Evolutionary conservation across 2,329 filamentous ascomycete genomes (phyloP), one percentile per base, ranked within the genome.

Genomic region (Beauveria sp.): DNA sequence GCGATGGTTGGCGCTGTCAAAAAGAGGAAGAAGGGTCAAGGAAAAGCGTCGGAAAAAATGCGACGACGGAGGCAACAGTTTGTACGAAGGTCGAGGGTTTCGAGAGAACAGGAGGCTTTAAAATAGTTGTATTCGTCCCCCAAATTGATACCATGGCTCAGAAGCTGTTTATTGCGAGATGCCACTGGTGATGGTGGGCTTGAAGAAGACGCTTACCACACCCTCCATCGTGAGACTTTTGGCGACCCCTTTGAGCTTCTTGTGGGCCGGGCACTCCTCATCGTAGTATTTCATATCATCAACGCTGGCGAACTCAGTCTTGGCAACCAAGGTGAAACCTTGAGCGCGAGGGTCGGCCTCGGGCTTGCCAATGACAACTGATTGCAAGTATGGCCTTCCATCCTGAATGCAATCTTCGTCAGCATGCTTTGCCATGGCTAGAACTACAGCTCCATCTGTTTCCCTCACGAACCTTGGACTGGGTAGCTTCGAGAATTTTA

Each of bases 281-380:
- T 90, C 87, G 70, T 89, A 91, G 74, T 82, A 91, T 66, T 83
- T 78, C 82, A 90, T 85, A 70, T 90, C 88, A 14, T 86, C 86
- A 59, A 84, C 67, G 62, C 75, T 85, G 51, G 80, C 79, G 69
- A 91, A 91, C 52, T 83, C 81, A 46, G 81, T 85, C 70, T 85
- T 82, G 54, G 82, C 82, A 18, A 84, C 79, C 58, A 90, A 68
- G 8, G 85, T 90, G 76, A 80, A 90, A 48, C 87, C 88, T 71
- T 87, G 82, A 65, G 78, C 80, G 34, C 86, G 83, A 20, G 80
- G 75, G 66, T 89, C 85, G 9, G 80, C 76, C 64, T 83, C 74
- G 9, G 81, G 78, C 24, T 75, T 71, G 37, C 82, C 82, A 16
- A 82, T 85, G 72, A 76, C 64, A 65, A 84, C 76, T 61, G 79